Evolutionary conservation across 2,329 filamentous ascomycete genomes (phyloP), one percentile per base, ranked within the genome.

Genomic region (Aspergillus novoparasiticus): DNA sequence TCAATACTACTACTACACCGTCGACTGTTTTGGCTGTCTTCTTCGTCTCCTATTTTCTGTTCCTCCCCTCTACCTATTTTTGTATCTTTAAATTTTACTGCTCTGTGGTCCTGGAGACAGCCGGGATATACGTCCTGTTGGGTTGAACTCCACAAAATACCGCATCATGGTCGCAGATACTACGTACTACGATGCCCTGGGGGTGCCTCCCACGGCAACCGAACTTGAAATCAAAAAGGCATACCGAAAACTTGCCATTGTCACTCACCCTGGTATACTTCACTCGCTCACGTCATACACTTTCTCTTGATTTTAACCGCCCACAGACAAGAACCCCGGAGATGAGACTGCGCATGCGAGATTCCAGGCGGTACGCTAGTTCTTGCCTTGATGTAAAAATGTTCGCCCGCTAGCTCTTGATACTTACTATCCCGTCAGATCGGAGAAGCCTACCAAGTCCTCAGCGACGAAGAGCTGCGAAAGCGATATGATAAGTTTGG

Each of bases 211-310:
- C 69, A 92, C 90, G 61, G 94, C 94, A 34, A 90, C 92, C 45
- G 92, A 94, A 78, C 86, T 97, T 57, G 93, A 97, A 77, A 97
- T 97, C 81, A 97, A 97, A 80, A 97, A 97, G 83, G 94, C 94
- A 32, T 97, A 97, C 81, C 89, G 94, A 76, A 97, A 94, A 82
- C 86, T 95, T 70, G 95, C 95, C 71, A 97, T 98, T 78, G 87
- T 94, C 70, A 92, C 96, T 73, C 94, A 97, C 79, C 93, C 93
- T 68, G 91, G 90, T 92, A 82, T 45, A 64, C n/a, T 30, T 36
- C 28, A n/a, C 19, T 36, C 19, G 14, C 19, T 4, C 48, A 26
- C 14, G 6, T 23, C 48, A 16, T 11, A 4, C 5, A 28, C 0
- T 21, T 12, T 46, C 45, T 36, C 59, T 58, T 62, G 11, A 32